Conservation (phyloP, 2,329 filamentous ascomycete genomes). For the Sclerotinia minor region DNA sequence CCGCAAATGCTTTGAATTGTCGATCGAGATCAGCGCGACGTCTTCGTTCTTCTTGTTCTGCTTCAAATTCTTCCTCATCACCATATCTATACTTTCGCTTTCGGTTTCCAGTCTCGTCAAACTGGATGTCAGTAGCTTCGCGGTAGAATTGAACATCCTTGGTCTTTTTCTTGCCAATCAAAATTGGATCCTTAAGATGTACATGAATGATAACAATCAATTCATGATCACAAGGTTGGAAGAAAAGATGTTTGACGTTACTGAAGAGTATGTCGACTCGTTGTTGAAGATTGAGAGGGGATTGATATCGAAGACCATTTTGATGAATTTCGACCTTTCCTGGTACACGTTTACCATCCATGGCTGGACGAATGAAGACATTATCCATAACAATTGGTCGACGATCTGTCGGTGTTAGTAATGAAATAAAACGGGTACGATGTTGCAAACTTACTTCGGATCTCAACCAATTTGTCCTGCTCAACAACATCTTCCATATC, state of each 20-base stretch:
- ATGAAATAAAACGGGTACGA: slow-evolving; percentile 43
- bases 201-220: slow-evolving; percentile 98
- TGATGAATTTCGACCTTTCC: slow-evolving; percentile 97
- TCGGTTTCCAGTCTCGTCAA: slow-evolving; percentile 96
- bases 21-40: slow-evolving; percentile 90
- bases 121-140: slow-evolving; percentile 97
- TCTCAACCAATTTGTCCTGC: slow-evolving; percentile 94
- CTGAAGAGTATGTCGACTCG: slow-evolving; percentile 93
- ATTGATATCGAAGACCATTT: slow-evolving; percentile 95
- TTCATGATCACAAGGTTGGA: slow-evolving; percentile 95
- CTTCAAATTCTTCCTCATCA: slow-evolving; percentile 98
- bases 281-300: slow-evolving; percentile 75
- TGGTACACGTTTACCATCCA: slow-evolving; percentile 95
- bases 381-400: slow-evolving; percentile 88
- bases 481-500: slow-evolving; percentile 99
- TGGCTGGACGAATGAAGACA: slow-evolving; percentile 89
- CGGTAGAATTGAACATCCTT: slow-evolving; percentile 98
- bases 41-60: slow-evolving; percentile 93
- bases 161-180: slow-evolving; percentile 97
- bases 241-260: slow-evolving; percentile 98
- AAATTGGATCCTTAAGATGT: slow-evolving; percentile 95
- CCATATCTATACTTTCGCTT: slow-evolving; percentile 97
- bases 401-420: slow-evolving; percentile 60
- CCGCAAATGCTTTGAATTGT: slow-evolving; percentile 92
- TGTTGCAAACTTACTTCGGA: slow-evolving; percentile 67